These are phyloP conservation scores for Pyrenula aspistea DNA, from an alignment of 495 filamentous ascomycete genomes.

Conservation along the genomic window DNA sequence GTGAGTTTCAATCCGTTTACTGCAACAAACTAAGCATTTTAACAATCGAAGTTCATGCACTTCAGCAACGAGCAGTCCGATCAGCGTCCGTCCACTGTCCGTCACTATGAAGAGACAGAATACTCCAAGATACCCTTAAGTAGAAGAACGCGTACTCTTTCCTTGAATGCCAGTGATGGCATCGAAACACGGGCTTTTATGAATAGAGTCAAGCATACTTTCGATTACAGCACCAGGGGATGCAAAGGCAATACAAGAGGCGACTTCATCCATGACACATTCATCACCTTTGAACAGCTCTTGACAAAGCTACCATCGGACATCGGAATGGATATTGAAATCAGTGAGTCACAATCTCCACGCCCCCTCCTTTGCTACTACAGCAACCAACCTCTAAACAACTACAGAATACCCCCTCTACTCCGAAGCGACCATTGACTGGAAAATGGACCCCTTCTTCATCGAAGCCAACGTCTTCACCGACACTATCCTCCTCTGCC, in stretches of 20 bases:
- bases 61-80: too few species aligned
- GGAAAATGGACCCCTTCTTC: slow-evolving; percentile 18
- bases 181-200: slow-evolving; percentile 5
- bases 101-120: too few species aligned
- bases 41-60: too few species aligned
- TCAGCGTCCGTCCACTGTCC: too few species aligned
- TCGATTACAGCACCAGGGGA: slow-evolving; percentile 18
- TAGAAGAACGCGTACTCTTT: slow-evolving; percentile 8
- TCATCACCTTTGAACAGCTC: slow-evolving; percentile 23
- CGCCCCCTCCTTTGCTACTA: too few species aligned
- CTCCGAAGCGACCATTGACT: too few species aligned
- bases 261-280: slow-evolving; percentile 21
- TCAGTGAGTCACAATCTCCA: slow-evolving; percentile 15
- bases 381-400: background rate
- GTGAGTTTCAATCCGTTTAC: too few species aligned
- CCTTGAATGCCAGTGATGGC: slow-evolving; percentile 2
- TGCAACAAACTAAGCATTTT: too few species aligned
- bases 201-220: slow-evolving; percentile 22
- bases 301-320: slow-evolving; percentile 16
- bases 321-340: slow-evolving; percentile 26
- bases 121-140: too few species aligned
- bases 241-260: slow-evolving; percentile 26
- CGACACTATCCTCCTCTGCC: slow-evolving; percentile 20
- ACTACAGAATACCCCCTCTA: slow-evolving; percentile 20
- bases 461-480: slow-evolving; percentile 30